Base-by-base conservation (phyloP, 441 rosid species). In the Codiaeum variegatum region DNA sequence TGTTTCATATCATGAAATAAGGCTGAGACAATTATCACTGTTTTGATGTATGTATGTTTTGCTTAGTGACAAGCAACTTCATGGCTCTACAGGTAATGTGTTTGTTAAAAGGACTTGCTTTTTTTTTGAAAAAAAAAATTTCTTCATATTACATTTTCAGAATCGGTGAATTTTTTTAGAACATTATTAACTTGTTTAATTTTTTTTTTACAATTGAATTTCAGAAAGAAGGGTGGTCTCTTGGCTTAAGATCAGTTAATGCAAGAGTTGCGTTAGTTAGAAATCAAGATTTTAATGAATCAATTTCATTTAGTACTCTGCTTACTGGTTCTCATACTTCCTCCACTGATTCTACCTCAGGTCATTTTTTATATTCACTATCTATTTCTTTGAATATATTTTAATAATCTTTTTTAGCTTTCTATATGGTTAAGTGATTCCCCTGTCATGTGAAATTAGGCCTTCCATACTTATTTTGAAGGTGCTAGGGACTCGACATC, bases 181-280 rank as follows among this genome's bases (percentile, higher is more conserved):
- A 24, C 1, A 1, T 9, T 6, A 9, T 12, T 38, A 49, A 54
- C 26, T 6, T 21, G 16, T 56, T 6, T 38, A 18, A 1, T 6
- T 34, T 32, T 54, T 23, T 60, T 34, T 36, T 16, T 38, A 31
- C 12, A 15, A 19, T 74, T 64, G 34, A 40, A 29, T 69, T 78
- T 75, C 85, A 91, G 90, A 92, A 88, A 66, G 88, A 85, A 64
- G 97, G 96, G 51, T 92, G 97, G 97, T 96, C 97, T 10, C 86
- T 90, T 67, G 94, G 96, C 56, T 75, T 92, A 31, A 82, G 87
- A 60, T 92, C 91, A 36, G 79, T 88, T 62, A 92, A 83, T 83
- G 89, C 89, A 70, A 84, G 96, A 81, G 86, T 86, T 66, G 92
- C 88, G 83, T 79, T 87, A 76, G 80, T 73, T 59, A 86, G 87